phyloP scores from a whole-genome alignment of 148 eudicot species.

The Pouteria glomerata region DNA sequence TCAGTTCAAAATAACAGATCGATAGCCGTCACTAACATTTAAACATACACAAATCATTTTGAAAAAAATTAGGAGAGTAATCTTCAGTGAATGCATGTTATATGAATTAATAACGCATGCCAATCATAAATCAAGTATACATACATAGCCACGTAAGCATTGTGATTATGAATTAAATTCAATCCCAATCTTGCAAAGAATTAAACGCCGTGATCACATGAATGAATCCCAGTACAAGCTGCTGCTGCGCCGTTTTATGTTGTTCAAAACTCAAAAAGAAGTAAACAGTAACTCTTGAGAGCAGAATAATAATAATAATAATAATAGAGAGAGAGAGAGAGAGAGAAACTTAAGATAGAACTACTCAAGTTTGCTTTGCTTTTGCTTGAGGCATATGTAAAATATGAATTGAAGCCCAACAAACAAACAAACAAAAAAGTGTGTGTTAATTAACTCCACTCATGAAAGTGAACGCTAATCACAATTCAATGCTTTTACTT shows the following conservation, averaged over 20 bases:
- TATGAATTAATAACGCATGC: not conserved
- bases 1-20: too few species aligned
- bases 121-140: not conserved
- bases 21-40: too few species aligned
- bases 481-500: not conserved
- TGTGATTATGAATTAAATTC: not conserved
- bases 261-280: not conserved
- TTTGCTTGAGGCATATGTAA: slow-evolving; percentile 19
- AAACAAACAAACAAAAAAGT: slow-evolving; percentile 2
- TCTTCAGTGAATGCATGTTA: not conserved
- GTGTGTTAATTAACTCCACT: slow-evolving; percentile 26
- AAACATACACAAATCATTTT: too few species aligned
- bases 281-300: not conserved
- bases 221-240: too few species aligned
- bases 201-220: too few species aligned
- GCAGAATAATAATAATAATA: not conserved
- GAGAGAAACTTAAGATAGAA: not conserved
- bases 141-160: not conserved
- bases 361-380: slow-evolving; percentile 29
- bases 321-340: not conserved
- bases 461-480: slow-evolving; percentile 18
- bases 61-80: not conserved
- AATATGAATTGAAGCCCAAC: slow-evolving; percentile 10
- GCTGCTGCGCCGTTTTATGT: too few species aligned
- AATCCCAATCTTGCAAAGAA: too few species aligned